Conservation (phyloP, 1,284 basidiomycete genomes). For the Cutaneotrichosporon dermatis region DNA sequence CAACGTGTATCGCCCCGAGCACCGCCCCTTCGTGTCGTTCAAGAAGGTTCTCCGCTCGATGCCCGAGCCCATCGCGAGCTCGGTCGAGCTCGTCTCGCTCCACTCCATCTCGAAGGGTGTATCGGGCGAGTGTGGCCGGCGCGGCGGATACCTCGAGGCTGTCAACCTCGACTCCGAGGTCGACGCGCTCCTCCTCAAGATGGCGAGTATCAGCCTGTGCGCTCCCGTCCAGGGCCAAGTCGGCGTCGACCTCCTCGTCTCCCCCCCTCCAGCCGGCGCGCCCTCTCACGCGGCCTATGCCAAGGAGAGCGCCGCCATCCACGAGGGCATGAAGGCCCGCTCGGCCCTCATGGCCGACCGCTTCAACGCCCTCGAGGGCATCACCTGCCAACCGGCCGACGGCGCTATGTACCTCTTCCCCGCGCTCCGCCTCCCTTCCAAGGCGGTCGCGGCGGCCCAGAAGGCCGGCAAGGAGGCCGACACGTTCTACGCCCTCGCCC, state of each 20-base stretch:
- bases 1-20: slow-evolving; percentile 65
- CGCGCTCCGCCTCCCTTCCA: slow-evolving; percentile 60
- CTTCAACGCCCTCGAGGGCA: slow-evolving; percentile 68
- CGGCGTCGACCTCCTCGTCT: slow-evolving; percentile 79
- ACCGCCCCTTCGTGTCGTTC: slow-evolving; percentile 77
- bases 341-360: slow-evolving; percentile 64
- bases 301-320: slow-evolving; percentile 69
- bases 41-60: slow-evolving; percentile 68
- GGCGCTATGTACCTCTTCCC: slow-evolving; percentile 84
- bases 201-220: slow-evolving; percentile 78
- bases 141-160: slow-evolving; percentile 87
- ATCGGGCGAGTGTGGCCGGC: slow-evolving; percentile 82
- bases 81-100: slow-evolving; percentile 75
- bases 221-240: slow-evolving; percentile 72
- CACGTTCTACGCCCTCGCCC: slow-evolving; percentile 70
- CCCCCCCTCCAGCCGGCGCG: slow-evolving; percentile 68
- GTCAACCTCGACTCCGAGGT: slow-evolving; percentile 69
- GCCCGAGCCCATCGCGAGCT: slow-evolving; percentile 49
- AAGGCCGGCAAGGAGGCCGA: slow-evolving; percentile 69
- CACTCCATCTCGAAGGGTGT: slow-evolving; percentile 91
- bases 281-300: slow-evolving; percentile 70
- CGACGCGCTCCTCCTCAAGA: slow-evolving; percentile 78
- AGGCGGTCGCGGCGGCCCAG: slow-evolving; percentile 65
- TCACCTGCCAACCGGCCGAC: slow-evolving; percentile 71
- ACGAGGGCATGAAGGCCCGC: slow-evolving; percentile 63